Evolutionary conservation across 2,329 filamentous ascomycete species (phyloP).

Genomic region (Sarocladium oryzae): DNA sequence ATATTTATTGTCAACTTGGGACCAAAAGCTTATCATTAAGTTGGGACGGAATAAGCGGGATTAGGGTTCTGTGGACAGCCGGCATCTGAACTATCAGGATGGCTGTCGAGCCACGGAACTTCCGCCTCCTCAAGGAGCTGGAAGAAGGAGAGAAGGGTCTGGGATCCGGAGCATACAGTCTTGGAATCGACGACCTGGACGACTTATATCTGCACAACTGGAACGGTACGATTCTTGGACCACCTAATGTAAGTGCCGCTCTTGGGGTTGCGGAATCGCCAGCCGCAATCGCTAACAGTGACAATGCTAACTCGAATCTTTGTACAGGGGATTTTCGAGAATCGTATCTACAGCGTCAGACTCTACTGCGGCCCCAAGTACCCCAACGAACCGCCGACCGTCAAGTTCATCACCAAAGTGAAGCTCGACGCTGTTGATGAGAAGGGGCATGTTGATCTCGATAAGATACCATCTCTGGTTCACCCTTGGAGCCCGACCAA

Average conservation of each 20-base stretch:
- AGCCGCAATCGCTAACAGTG: neutral
- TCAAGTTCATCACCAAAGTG: constrained; percentile 90
- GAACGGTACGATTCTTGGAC: constrained; percentile 96
- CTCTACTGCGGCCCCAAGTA: constrained; percentile 91
- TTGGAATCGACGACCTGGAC: constrained; percentile 88
- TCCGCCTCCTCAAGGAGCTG: constrained; percentile 91
- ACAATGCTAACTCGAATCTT: neutral
- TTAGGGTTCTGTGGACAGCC: neutral
- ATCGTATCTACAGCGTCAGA: constrained; percentile 96
- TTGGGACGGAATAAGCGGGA: neutral
- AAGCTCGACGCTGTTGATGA: constrained; percentile 93
- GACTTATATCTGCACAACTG: constrained; percentile 97
- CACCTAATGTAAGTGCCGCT: constrained; percentile 72
- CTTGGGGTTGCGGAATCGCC: neutral
- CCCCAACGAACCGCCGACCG: constrained; percentile 79
- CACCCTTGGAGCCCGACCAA: constrained; percentile 46
- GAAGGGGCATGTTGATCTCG: constrained; percentile 78
- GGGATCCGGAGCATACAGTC: constrained; percentile 94
- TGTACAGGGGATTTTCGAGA: constrained; percentile 83
- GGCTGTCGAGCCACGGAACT: constrained; percentile 81
- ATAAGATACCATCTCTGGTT: constrained; percentile 75
- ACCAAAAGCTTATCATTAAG: neutral
- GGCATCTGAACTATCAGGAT: constrained; percentile 21
- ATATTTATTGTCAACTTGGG: neutral
- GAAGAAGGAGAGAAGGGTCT: constrained; percentile 98